Conservation (phyloP, 495 filamentous ascomycete genomes). For the Aspergillus bridgeri region DNA sequence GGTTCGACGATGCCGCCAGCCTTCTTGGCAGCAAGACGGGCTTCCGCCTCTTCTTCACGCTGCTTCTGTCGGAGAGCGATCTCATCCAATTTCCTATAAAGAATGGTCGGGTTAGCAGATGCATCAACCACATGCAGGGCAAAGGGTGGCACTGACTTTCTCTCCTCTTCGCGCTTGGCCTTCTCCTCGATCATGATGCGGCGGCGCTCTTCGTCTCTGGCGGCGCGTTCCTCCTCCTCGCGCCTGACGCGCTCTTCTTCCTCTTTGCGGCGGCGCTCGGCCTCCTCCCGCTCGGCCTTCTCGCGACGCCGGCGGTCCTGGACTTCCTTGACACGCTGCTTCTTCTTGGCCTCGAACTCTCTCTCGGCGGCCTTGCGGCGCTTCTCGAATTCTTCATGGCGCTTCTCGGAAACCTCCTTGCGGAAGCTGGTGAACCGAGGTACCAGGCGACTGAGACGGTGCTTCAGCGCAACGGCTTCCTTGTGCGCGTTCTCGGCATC, state of each 20-base stretch:
- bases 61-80: slow-evolving; percentile 60
- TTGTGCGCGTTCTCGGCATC: slow-evolving; percentile 84
- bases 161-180: slow-evolving; percentile 77
- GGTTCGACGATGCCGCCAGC: slow-evolving; percentile 13
- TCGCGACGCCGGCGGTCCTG: slow-evolving; percentile 68
- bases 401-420: slow-evolving; percentile 72
- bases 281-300: slow-evolving; percentile 77
- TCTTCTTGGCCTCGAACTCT: slow-evolving; percentile 86
- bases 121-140: slow-evolving; percentile 4
- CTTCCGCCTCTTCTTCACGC: slow-evolving; percentile 67
- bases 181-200: slow-evolving; percentile 65
- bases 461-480: slow-evolving; percentile 87
- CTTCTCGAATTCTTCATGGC: slow-evolving; percentile 94
- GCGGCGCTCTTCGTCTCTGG: slow-evolving; percentile 67
- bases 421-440: slow-evolving; percentile 77
- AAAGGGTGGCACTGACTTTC: slow-evolving; percentile 52
- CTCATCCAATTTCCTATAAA: slow-evolving; percentile 60
- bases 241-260: slow-evolving; percentile 75
- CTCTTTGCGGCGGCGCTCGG: slow-evolving; percentile 68
- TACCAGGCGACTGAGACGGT: slow-evolving; percentile 80
- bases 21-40: slow-evolving; percentile 38
- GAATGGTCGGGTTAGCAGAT: slow-evolving; percentile 15
- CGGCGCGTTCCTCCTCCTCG: slow-evolving; percentile 79
- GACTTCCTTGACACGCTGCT: slow-evolving; percentile 77
- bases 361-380: slow-evolving; percentile 82